A percentile compares a stretch with the other conserved stretches of the same genome.
Conservation (phyloP, 2,329 filamentous ascomycete species). For the Stemphylium lycopersici region DNA sequence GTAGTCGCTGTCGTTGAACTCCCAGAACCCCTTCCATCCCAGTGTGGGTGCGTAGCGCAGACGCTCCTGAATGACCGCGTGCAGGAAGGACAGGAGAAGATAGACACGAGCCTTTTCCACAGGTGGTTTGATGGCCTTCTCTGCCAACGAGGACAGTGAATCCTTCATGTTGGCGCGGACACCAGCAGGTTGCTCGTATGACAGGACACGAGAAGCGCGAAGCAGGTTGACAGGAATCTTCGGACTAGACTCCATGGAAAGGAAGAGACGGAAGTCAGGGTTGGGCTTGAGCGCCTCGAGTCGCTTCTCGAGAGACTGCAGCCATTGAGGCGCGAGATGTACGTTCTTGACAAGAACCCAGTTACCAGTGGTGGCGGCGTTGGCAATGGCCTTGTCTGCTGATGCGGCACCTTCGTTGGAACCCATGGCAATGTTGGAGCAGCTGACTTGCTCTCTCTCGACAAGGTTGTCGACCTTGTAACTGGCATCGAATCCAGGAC, state of each 20-base stretch:
- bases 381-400: constrained; percentile 93
- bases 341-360: constrained; percentile 99
- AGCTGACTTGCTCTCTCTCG: constrained; percentile 78
- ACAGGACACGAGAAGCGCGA: constrained; percentile 88
- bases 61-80: constrained; percentile 94
- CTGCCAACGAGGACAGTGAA: constrained; percentile 81
- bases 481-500: constrained; percentile 94
- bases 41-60: constrained; percentile 91
- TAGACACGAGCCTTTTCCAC: constrained; percentile 92
- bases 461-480: constrained; percentile 98
- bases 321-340: constrained; percentile 92
- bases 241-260: constrained; percentile 96
- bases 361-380: constrained; percentile 86
- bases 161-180: constrained; percentile 99
- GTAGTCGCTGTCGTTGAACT: constrained; percentile 99
- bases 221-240: constrained; percentile 97
- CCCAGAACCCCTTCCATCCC: constrained; percentile 99
- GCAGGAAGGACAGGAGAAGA: constrained; percentile 88
- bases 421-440: constrained; percentile 98
- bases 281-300: constrained; percentile 95
- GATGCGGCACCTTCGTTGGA: constrained; percentile 92
- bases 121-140: constrained; percentile 77
- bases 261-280: constrained; percentile 88
- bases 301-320: constrained; percentile 95
- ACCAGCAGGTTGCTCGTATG: constrained; percentile 98